phyloP scores from a whole-genome alignment of 2,329 filamentous ascomycete genomes.

The Tolypocladium ovalisporum region DNA sequence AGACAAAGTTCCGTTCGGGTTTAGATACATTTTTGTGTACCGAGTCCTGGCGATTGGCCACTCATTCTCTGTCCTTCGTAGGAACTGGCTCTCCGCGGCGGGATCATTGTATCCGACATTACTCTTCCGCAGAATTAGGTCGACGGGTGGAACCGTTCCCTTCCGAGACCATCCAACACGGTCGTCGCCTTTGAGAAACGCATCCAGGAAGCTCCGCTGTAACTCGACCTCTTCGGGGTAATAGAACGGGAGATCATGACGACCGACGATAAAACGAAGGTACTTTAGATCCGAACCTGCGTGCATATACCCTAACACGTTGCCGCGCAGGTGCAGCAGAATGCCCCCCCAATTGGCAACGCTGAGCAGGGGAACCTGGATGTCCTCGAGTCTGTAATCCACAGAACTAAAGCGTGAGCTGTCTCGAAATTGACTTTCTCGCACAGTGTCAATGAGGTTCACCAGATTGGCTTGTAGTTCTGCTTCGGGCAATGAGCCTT shows the following conservation, averaged over 20 bases:
- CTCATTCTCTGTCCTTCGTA: constrained; percentile 43
- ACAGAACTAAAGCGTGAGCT: constrained; percentile 53
- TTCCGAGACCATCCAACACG: constrained; percentile 44
- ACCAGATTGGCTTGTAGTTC: constrained; percentile 34
- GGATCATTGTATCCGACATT: constrained; percentile 58
- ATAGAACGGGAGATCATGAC: constrained; percentile 65
- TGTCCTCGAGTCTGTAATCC: constrained; percentile 54
- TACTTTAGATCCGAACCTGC: constrained; percentile 59
- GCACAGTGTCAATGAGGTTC: background rate
- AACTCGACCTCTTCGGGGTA: constrained; percentile 58
- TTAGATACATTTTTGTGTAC: constrained; percentile 51
- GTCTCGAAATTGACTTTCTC: constrained; percentile 45
- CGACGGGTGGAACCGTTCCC: constrained; percentile 49
- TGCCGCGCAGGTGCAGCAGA: constrained; percentile 56
- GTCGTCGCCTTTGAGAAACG: constrained; percentile 60
- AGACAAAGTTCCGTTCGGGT: background rate
- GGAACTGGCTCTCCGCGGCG: constrained; percentile 43
- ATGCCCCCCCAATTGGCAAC: constrained; percentile 67
- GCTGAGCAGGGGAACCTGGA: constrained; percentile 54
- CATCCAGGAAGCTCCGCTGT: constrained; percentile 57
- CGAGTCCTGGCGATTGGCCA: constrained; percentile 59
- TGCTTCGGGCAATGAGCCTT: constrained; percentile 45
- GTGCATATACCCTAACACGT: constrained; percentile 52
- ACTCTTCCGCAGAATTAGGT: constrained; percentile 51
- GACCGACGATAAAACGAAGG: constrained; percentile 56